Evolutionary conservation across 305 asterid genomes (phyloP).

Genomic region (Solanum hybrid): DNA sequence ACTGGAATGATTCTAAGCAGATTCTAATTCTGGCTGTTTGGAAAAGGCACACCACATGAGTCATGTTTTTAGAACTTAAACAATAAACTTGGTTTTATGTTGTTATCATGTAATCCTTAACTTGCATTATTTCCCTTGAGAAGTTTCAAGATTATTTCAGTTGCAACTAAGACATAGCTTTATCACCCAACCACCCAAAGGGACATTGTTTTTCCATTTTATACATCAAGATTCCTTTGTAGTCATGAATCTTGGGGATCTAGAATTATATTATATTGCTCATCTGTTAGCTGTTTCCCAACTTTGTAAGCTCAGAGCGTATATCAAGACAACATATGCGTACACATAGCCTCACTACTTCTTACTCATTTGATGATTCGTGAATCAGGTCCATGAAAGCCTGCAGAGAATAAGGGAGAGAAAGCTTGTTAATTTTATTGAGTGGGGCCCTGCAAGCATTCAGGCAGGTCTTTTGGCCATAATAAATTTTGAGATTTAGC

Average conservation of each 20-base stretch:
- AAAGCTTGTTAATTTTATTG: conserved; percentile 94
- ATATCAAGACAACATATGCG: neutral
- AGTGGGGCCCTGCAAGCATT: conserved; percentile 99
- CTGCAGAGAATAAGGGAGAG: conserved; percentile 96
- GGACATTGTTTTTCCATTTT: neutral
- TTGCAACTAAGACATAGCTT: neutral
- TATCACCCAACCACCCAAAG: neutral
- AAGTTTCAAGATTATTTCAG: neutral
- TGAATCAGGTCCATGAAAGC: conserved; percentile 91
- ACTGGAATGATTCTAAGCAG: neutral
- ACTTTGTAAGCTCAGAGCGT: neutral
- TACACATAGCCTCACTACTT: neutral
- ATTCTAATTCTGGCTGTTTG: neutral
- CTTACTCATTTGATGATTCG: conserved; percentile 9
- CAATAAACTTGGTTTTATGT: neutral
- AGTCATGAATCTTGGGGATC: neutral
- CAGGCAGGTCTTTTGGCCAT: conserved; percentile 40
- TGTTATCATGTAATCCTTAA: neutral
- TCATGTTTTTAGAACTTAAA: neutral
- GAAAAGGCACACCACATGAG: neutral
- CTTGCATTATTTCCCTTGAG: neutral
- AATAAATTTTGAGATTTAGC: neutral
- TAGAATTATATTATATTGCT: neutral
- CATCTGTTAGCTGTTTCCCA: neutral
- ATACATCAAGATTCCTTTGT: neutral